Base-by-base conservation (phyloP, 2,329 filamentous ascomycete genomes). In the Volutella citrinella region DNA sequence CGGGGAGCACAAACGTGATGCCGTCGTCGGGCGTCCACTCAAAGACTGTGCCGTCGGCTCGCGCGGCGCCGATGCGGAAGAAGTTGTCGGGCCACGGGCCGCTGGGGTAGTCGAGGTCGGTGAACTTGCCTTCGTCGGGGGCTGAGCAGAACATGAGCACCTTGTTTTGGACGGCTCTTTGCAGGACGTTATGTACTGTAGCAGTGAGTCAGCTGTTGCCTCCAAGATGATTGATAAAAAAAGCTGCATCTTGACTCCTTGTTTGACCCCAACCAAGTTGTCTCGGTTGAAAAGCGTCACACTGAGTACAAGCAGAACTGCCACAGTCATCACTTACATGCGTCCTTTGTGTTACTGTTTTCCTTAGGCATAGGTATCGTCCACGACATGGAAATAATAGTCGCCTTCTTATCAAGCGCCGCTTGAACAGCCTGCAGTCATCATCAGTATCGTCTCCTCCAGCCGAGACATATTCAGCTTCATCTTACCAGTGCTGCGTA, bases 311-410 rank as follows among this genome's bases (percentile, higher is more conserved):
- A n/a, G n/a, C n/a, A n/a, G n/a, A n/a, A n/a, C n/a, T n/a, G n/a
- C n/a, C n/a, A n/a, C n/a, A n/a, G n/a, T n/a, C n/a, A n/a, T n/a
- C n/a, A n/a, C n/a, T n/a, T n/a, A n/a, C n/a, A n/a, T n/a, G n/a
- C n/a, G 12, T 30, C 16, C 7, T 37, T 42, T 18, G 28, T 13
- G 4, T 35, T 28, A 10, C 11, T 27, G 16, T 19, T 23, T 10
- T 27, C 21, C 8, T 28, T n/a, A 6, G 29, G 32, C 6, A 36
- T 17, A 1, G 40, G 32, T 4, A 45, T 25, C 3, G 37, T 44
- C 43, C 43, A 45, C 2, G 43, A 41, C 43, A 45, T 44, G 2
- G 37, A 44, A 7, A 45, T 45, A 3, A 44, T 35, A 5, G 27
- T 30, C n/a, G 34, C 43, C 1, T 42, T 31, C 18, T 42, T 36